A percentile compares a stretch with the other conserved stretches of the same genome.
phyloP scores from a whole-genome alignment of 352 stramenopile species.

The Globisporangium recalcitrans region DNA sequence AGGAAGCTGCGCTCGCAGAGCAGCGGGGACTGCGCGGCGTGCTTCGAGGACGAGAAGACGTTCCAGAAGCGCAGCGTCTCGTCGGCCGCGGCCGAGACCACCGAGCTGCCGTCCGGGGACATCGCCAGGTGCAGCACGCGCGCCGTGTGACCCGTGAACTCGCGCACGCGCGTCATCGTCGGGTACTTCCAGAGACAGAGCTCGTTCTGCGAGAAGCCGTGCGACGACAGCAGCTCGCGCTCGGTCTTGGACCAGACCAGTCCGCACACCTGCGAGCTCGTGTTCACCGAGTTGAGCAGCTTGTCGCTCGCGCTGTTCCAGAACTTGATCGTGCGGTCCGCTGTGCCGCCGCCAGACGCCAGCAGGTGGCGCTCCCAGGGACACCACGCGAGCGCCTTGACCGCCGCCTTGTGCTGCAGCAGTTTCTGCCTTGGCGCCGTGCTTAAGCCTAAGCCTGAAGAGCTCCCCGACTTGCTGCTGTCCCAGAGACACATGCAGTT shows the following conservation, averaged over 20 bases:
- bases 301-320: slow-evolving; percentile 88
- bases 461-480: slow-evolving; percentile 27
- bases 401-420: slow-evolving; percentile 89
- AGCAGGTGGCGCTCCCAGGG: slow-evolving; percentile 93
- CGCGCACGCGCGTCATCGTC: slow-evolving; percentile 89
- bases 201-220: slow-evolving; percentile 93
- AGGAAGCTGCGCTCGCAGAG: slow-evolving; percentile 1
- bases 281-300: slow-evolving; percentile 92
- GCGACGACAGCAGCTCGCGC: slow-evolving; percentile 91
- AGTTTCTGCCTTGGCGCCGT: slow-evolving; percentile 48
- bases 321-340: slow-evolving; percentile 96
- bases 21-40: neutral
- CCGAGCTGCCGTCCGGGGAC: slow-evolving; percentile 89
- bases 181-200: slow-evolving; percentile 95
- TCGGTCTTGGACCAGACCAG: slow-evolving; percentile 86
- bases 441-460: slow-evolving; percentile 10
- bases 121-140: slow-evolving; percentile 91
- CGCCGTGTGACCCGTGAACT: slow-evolving; percentile 92
- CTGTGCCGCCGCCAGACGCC: slow-evolving; percentile 92
- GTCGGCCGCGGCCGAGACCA: slow-evolving; percentile 92
- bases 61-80: slow-evolving; percentile 98
- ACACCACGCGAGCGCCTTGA: slow-evolving; percentile 97
- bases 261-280: slow-evolving; percentile 92
- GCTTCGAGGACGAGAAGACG: slow-evolving; percentile 53
- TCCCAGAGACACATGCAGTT: slow-evolving; percentile 95